A percentile compares a stretch with the other conserved stretches of the same genome.
Conservation (phyloP, 2,329 filamentous ascomycete genomes). For the Xylariaceae sp. region DNA sequence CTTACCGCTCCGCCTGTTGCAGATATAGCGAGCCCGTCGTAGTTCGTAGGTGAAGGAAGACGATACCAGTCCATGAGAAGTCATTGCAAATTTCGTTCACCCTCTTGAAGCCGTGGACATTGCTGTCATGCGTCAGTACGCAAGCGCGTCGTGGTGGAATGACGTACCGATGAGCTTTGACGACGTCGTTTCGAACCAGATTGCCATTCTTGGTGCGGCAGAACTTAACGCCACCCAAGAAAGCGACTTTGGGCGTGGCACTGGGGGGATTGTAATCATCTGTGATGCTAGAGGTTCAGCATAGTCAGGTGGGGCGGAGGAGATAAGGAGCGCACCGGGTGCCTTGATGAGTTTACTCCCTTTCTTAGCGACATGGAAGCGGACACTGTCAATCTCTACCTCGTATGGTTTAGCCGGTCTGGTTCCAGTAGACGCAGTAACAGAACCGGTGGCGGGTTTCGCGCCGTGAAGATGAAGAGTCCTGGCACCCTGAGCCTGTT, state of each 20-base stretch:
- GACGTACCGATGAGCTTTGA: slow-evolving; percentile 72
- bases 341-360: slow-evolving; percentile 79
- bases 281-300: slow-evolving; percentile 24
- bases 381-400: slow-evolving; percentile 66
- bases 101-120: slow-evolving; percentile 59
- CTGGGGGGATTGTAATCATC: slow-evolving; percentile 58
- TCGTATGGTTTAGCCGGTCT: slow-evolving; percentile 48
- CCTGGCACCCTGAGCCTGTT: slow-evolving; percentile 53
- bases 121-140: slow-evolving; percentile 43
- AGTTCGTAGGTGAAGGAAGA: slow-evolving; percentile 35
- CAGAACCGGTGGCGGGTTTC: slow-evolving; percentile 6
- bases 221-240: slow-evolving; percentile 75
- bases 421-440: slow-evolving; percentile 28
- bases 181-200: slow-evolving; percentile 70
- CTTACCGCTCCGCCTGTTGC: slow-evolving; percentile 38
- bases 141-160: slow-evolving; percentile 17
- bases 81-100: slow-evolving; percentile 69
- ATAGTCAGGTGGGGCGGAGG: too few species aligned
- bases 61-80: slow-evolving; percentile 67
- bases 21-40: slow-evolving; percentile 31
- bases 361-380: slow-evolving; percentile 68
- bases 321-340: slow-evolving; percentile 53
- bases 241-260: slow-evolving; percentile 69
- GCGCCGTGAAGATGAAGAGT: slow-evolving; percentile 38
- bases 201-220: slow-evolving; percentile 85